Conservation (phyloP, 306 rosid species). For the Castanea crenata region DNA sequence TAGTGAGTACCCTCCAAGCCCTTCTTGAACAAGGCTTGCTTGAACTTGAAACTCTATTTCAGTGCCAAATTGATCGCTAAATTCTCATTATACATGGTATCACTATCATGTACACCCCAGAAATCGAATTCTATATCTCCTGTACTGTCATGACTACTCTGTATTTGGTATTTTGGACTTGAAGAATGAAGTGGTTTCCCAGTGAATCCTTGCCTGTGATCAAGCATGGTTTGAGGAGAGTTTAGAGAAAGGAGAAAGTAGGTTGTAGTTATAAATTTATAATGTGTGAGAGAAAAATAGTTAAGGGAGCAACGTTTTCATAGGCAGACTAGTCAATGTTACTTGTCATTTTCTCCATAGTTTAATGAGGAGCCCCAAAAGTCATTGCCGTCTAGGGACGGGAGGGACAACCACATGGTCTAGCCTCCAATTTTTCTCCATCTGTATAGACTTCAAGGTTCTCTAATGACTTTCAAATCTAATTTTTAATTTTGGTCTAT, state of each 20-base stretch:
- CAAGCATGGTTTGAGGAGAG: conserved; percentile 39
- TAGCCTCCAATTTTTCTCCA: conserved; percentile 31
- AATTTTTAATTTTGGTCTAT: neutral
- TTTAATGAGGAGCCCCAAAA: conserved; percentile 20
- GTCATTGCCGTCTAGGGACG: conserved; percentile 56
- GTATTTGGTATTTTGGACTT: conserved; percentile 28
- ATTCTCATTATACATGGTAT: conserved; percentile 9
- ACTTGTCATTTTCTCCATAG: conserved; percentile 8
- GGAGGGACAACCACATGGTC: conserved; percentile 36
- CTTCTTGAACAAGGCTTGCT: conserved; percentile 17
- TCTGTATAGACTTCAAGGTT: neutral
- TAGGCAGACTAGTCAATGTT: conserved; percentile 26
- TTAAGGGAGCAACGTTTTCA: neutral
- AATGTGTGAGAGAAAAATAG: neutral
- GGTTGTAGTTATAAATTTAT: neutral
- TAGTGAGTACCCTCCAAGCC: conserved; percentile 5
- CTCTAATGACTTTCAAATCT: neutral
- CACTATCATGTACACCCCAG: conserved; percentile 40
- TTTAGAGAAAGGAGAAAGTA: conserved; percentile 18
- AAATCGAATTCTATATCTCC: conserved; percentile 53
- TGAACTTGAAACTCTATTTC: conserved; percentile 23
- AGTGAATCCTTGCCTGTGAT: conserved; percentile 16
- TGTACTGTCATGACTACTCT: conserved; percentile 24
- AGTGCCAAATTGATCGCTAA: conserved; percentile 17
- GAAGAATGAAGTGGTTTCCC: conserved; percentile 11